phyloP scores from a whole-genome alignment of 1,139 yeast genomes.

The Candida sanyaensis region DNA sequence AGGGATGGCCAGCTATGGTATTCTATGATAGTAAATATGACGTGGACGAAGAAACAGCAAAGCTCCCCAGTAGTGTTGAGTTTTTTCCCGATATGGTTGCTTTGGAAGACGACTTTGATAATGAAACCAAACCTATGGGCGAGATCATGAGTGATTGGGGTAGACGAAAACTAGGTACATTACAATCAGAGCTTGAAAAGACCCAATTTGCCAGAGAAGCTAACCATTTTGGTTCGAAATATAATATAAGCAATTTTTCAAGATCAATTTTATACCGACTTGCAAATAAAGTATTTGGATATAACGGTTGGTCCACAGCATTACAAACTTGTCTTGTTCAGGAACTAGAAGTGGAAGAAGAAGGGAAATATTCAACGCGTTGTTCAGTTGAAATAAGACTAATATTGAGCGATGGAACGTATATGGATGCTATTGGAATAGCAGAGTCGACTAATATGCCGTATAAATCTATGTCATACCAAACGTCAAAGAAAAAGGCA shows the following conservation, averaged over 20 bases:
- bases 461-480: slow-evolving; percentile 32
- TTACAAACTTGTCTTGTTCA: slow-evolving; percentile 26
- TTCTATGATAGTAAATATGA: slow-evolving; percentile 12
- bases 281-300: slow-evolving; percentile 69
- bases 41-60: slow-evolving; percentile 9
- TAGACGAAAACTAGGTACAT: slow-evolving; percentile 32
- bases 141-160: slow-evolving; percentile 28
- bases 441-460: slow-evolving; percentile 44
- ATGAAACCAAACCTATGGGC: slow-evolving; percentile 3
- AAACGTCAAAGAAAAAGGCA: slow-evolving; percentile 55
- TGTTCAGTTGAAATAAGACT: slow-evolving; percentile 36
- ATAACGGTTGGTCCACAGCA: slow-evolving; percentile 64
- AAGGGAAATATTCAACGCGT: slow-evolving; percentile 21
- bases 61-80: slow-evolving; percentile 20
- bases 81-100: slow-evolving; percentile 27
- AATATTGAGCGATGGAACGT: slow-evolving; percentile 51
- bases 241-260: slow-evolving; percentile 15
- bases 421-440: slow-evolving; percentile 35
- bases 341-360: slow-evolving; percentile 8
- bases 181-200: slow-evolving; percentile 35
- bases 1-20: slow-evolving; percentile 1
- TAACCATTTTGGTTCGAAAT: slow-evolving; percentile 7
- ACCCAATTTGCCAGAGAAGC: slow-evolving; percentile 21
- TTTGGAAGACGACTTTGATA: slow-evolving; percentile 17
- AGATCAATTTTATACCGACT: slow-evolving; percentile 40